Base-by-base conservation (phyloP, 169 alveolate genomes). In the Cryptosporidium sp. region DNA sequence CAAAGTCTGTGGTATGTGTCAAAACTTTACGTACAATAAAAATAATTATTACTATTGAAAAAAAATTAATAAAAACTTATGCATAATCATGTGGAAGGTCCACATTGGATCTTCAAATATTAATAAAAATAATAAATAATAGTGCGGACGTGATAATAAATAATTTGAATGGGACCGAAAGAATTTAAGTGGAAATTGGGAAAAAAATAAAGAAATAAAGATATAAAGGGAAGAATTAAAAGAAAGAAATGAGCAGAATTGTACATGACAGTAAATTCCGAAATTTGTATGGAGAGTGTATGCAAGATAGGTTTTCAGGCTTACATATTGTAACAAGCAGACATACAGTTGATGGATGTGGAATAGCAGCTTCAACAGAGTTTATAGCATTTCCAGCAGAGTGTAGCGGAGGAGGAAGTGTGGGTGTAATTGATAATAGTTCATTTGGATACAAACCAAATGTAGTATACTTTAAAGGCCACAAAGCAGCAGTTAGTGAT, bases 271-370 rank as follows among this genome's bases (percentile, higher is more conserved):
- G 89, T 80, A 80, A 80, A 80, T 80, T 80, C 75, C 89, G 89
- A 44, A 80, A 80, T 65, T 80, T 80, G 68, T 80, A 80, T 80
- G 89, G 89, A 69, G 89, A 80, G n/a, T 60, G 80, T 44, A 48
- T 44, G 39, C 89, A 80, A 67, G 89, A 80, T 42, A 37, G 89
- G 69, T 80, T 62, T 80, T 80, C 89, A 62, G 89, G 89, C 39
- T 39, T 80, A 23, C 89, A 80, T 26, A 51, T 80, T 18, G 75
- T 80, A 48, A 80, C 89, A 44, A 80, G 89, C 52, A 26, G 80
- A n/a, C 89, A 80, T 51, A 62, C 89, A 16, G 89, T 80, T 29
- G 89, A 80, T 80, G 89, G 89, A 10, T 80, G 89, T 67, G 89
- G 89, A n/a, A 80, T 80, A 62, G 89, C 89, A n/a, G 73, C 89